Evolutionary conservation across 306 rosid genomes (phyloP).

Genomic region (Rosa persica): DNA sequence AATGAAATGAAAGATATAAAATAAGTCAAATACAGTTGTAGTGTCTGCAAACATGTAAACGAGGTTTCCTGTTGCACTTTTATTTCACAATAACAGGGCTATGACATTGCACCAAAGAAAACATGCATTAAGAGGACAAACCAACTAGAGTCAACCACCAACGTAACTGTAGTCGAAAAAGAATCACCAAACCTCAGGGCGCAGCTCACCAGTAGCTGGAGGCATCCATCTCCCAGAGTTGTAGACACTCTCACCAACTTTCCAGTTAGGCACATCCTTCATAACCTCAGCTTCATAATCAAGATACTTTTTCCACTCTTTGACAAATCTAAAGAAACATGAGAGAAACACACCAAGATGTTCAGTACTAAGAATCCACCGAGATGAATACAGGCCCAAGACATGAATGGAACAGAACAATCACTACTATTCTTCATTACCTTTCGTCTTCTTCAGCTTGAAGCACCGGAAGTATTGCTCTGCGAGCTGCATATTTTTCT

Average conservation of each 20-base stretch:
- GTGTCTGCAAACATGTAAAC: slow-evolving; percentile 24
- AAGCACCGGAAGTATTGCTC: slow-evolving; percentile 83
- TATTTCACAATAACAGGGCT: slow-evolving; percentile 46
- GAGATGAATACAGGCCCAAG: neutral
- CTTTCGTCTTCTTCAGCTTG: slow-evolving; percentile 99
- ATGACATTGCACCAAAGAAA: slow-evolving; percentile 28
- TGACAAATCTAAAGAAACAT: slow-evolving; percentile 64
- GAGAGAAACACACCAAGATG: neutral
- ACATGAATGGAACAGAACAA: slow-evolving; percentile 8
- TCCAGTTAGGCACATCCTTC: slow-evolving; percentile 99
- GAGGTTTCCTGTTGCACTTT: slow-evolving; percentile 38
- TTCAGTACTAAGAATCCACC: slow-evolving; percentile 8
- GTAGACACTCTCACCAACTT: slow-evolving; percentile 92
- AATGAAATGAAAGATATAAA: neutral
- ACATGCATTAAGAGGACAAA: slow-evolving; percentile 29
- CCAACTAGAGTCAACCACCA: slow-evolving; percentile 2
- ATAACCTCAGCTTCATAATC: slow-evolving; percentile 95
- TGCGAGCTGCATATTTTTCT: slow-evolving; percentile 90
- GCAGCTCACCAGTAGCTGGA: slow-evolving; percentile 90
- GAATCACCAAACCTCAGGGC: slow-evolving; percentile 93
- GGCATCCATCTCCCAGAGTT: slow-evolving; percentile 97
- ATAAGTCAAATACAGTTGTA: slow-evolving; percentile 13
- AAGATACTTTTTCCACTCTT: slow-evolving; percentile 95
- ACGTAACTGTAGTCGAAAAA: slow-evolving; percentile 25
- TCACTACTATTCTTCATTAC: slow-evolving; percentile 33